A percentile compares a stretch with the other conserved stretches of the same genome.
These are phyloP conservation scores for Lepidium campestre DNA, from an alignment of 441 rosid species.

Conservation along the genomic window DNA sequence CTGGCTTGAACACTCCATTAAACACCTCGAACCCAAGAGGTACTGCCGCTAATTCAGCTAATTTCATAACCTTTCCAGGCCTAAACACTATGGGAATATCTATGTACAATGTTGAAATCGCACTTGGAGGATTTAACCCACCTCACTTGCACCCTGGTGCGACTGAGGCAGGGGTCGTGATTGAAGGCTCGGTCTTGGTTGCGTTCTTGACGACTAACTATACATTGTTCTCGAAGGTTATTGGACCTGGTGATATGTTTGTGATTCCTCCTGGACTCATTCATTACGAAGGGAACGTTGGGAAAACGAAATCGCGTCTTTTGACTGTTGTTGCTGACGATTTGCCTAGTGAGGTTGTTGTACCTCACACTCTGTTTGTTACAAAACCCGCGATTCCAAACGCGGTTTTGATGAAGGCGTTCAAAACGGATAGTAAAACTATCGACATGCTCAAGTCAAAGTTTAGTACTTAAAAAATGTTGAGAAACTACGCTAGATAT, in stretches of 20 bases:
- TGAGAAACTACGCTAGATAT: no score
- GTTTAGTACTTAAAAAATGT: conserved; percentile 17
- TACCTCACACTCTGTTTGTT: conserved; percentile 42
- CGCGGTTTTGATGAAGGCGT: conserved; percentile 45
- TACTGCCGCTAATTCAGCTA: not conserved
- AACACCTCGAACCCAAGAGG: conserved; percentile 49
- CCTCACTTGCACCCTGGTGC: conserved; percentile 73
- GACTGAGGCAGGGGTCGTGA: conserved; percentile 42
- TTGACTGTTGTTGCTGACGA: conserved; percentile 68
- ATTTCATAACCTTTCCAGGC: conserved; percentile 40
- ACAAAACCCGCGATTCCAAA: conserved; percentile 51
- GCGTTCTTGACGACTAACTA: conserved; percentile 54
- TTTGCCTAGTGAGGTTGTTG: conserved; percentile 41
- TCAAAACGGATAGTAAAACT: conserved; percentile 37
- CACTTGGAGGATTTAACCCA: conserved; percentile 54
- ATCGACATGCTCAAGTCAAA: conserved; percentile 45
- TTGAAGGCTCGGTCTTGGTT: conserved; percentile 52
- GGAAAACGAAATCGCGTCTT: conserved; percentile 52
- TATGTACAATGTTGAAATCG: conserved; percentile 61
- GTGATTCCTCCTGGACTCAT: conserved; percentile 58
- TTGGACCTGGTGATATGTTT: conserved; percentile 62
- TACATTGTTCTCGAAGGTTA: conserved; percentile 46
- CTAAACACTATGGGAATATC: conserved; percentile 61
- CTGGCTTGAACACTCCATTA: conserved; percentile 38
- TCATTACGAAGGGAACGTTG: conserved; percentile 70